These are phyloP conservation scores for Mycoemilia scoparia DNA, from an alignment of 192 early-diverging fungal genomes.

Conservation along the genomic window DNA sequence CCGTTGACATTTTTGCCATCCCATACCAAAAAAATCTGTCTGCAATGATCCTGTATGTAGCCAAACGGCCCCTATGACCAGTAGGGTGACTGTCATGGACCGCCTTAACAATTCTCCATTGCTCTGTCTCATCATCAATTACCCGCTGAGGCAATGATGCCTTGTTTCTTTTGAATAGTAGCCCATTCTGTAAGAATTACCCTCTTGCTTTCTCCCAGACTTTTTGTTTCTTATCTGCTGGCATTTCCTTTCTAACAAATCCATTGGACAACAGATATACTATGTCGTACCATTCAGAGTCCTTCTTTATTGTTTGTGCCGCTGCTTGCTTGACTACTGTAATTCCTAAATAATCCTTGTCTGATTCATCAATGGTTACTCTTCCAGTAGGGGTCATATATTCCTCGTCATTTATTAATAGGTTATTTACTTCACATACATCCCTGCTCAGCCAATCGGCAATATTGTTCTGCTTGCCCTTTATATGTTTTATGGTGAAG, in stretches of 20 bases:
- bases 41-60: not conserved
- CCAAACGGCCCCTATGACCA: not conserved
- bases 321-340: not conserved
- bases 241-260: not conserved
- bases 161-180: not conserved
- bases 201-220: not conserved
- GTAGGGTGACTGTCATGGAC: not conserved
- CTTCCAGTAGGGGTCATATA: too few relatives aligned
- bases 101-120: not conserved
- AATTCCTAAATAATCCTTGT: not conserved
- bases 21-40: constrained; percentile 1
- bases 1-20: not conserved
- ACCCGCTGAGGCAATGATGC: not conserved
- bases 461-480: not conserved
- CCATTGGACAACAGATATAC: not conserved
- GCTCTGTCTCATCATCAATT: not conserved
- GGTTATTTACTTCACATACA: not conserved
- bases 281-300: not conserved
- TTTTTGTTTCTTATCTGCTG: not conserved
- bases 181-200: not conserved
- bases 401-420: not conserved
- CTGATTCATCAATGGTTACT: not conserved
- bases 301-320: not conserved
- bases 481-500: constrained; percentile 1
- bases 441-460: constrained; percentile 1